Conservation (phyloP, 495 filamentous ascomycete species). For the Sordaria brevicollis region DNA sequence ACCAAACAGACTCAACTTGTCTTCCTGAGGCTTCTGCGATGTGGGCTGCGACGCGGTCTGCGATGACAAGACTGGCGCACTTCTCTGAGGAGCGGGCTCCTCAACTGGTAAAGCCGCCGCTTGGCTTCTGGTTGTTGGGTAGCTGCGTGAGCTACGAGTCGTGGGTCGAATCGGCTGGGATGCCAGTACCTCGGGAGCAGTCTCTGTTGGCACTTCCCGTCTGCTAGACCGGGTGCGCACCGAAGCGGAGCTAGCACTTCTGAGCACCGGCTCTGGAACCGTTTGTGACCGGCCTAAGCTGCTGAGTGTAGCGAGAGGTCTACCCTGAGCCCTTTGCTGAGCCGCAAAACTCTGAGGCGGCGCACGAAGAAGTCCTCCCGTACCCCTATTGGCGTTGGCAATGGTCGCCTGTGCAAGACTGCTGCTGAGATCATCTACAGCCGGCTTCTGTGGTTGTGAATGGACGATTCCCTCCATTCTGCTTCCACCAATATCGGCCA, state of each 20-base stretch:
- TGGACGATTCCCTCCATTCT: neutral
- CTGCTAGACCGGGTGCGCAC: neutral
- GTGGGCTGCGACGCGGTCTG: too few relatives aligned
- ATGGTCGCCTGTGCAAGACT: conserved; percentile 12
- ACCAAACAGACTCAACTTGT: conserved; percentile 34
- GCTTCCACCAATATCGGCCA: neutral
- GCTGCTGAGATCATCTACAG: conserved; percentile 12
- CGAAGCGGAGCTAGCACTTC: conserved; percentile 7
- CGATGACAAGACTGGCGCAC: neutral
- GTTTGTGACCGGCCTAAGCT: conserved; percentile 9
- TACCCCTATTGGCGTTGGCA: conserved; percentile 3
- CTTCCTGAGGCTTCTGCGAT: conserved; percentile 11
- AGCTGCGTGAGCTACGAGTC: conserved; percentile 19
- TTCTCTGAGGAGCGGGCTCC: conserved; percentile 2
- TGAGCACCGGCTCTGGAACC: conserved; percentile 8
- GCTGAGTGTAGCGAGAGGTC: conserved; percentile 17
- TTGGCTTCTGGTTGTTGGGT: conserved; percentile 13
- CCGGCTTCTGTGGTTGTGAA: neutral
- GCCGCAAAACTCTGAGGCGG: conserved; percentile 49
- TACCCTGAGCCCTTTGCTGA: conserved; percentile 42
- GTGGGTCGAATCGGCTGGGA: conserved; percentile 2
- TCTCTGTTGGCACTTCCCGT: neutral
- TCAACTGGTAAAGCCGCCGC: neutral
- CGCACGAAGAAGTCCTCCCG: conserved; percentile 28
- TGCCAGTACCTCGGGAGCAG: conserved; percentile 9